phyloP scores from a whole-genome alignment of 1,284 basidiomycete genomes.

The Golubevia pallescens region DNA sequence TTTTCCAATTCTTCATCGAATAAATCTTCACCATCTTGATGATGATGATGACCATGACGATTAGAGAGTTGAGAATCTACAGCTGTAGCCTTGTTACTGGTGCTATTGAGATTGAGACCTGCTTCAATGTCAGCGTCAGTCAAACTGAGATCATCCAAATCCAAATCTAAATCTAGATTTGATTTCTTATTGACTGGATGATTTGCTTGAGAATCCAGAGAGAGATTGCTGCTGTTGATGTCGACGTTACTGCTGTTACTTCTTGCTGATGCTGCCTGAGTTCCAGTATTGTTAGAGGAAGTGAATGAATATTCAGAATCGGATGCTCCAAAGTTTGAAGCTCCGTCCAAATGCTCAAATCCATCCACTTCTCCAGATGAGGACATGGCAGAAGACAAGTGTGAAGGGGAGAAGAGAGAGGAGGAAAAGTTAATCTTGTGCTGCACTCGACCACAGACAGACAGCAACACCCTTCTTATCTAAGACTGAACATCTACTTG shows the following conservation, averaged over 20 bases:
- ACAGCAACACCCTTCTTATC: no score
- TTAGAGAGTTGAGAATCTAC: not conserved
- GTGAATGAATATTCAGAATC: slow-evolving; percentile 35
- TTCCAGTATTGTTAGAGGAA: slow-evolving; percentile 6
- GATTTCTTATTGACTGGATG: not conserved
- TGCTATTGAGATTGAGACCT: slow-evolving; percentile 4
- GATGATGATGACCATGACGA: not conserved
- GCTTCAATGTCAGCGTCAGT: slow-evolving; percentile 11
- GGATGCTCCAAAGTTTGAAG: slow-evolving; percentile 25
- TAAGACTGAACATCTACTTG: no score
- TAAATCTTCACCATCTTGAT: not conserved
- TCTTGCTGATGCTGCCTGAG: not conserved
- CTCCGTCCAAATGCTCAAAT: slow-evolving; percentile 51
- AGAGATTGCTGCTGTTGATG: not conserved
- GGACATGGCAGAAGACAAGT: no score
- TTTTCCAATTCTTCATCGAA: slow-evolving; percentile 1
- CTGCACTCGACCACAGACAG: no score
- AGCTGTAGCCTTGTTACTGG: not conserved
- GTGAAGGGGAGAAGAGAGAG: no score
- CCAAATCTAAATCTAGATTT: slow-evolving; percentile 3
- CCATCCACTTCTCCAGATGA: slow-evolving; percentile 12
- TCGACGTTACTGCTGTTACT: not conserved
- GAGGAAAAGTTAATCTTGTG: no score
- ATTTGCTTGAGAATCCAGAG: slow-evolving; percentile 3
- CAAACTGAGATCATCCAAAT: slow-evolving; percentile 1